Evolutionary conservation across 805 yeast species (phyloP).

Genomic region (Suhomyces sp.): DNA sequence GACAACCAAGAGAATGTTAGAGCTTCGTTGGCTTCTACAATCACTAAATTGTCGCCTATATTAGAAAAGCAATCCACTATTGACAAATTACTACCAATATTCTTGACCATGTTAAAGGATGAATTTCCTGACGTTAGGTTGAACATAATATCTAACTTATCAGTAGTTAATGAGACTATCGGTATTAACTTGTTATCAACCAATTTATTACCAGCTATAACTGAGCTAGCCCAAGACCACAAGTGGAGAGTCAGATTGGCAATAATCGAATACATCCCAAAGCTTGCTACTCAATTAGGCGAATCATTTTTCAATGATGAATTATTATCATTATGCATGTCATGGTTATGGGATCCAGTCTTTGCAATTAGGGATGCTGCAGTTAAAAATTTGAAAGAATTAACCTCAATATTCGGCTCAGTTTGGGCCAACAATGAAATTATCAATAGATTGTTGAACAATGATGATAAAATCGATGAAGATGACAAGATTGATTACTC

Average conservation of each 20-base stretch:
- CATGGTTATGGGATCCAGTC: constrained; percentile 99
- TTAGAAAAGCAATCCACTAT: constrained; percentile 82
- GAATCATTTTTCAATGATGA: constrained; percentile 91
- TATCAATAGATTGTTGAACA: constrained; percentile 63
- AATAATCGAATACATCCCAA: constrained; percentile 92
- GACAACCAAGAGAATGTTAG: constrained; percentile 94
- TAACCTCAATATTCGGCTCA: constrained; percentile 86
- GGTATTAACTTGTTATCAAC: constrained; percentile 88
- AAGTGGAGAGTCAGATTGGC: constrained; percentile 98
- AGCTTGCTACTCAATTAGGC: constrained; percentile 91
- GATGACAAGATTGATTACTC: constrained; percentile 45
- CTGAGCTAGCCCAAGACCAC: constrained; percentile 92
- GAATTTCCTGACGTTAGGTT: constrained; percentile 95
- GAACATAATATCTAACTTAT: constrained; percentile 88
- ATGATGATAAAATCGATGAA: constrained; percentile 24
- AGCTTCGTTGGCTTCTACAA: constrained; percentile 84
- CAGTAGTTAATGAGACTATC: constrained; percentile 88
- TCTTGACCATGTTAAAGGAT: constrained; percentile 90
- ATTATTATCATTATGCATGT: constrained; percentile 83
- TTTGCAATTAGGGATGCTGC: constrained; percentile 97
- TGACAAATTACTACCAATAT: constrained; percentile 79
- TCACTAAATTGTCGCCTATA: constrained; percentile 82
- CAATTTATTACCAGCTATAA: constrained; percentile 89
- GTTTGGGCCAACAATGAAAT: constrained; percentile 90
- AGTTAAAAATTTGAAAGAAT: constrained; percentile 71